Conservation (phyloP, 768 basidiomycete species). For the Russula ochroleuca region DNA sequence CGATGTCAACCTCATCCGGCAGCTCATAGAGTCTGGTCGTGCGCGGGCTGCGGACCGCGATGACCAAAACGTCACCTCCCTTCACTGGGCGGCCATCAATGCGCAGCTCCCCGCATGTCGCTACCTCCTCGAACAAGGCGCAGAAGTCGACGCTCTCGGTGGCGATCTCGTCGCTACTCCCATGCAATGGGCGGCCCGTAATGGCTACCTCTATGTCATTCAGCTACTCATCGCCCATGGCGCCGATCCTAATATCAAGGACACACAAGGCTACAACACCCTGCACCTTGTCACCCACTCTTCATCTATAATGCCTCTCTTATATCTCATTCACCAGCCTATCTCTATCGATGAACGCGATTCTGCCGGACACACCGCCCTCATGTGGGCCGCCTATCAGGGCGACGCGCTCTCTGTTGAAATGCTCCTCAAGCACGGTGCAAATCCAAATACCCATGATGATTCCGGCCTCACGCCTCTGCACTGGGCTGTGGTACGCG, state of each 20-base stretch:
- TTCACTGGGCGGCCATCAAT: slow-evolving; percentile 99
- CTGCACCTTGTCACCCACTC: slow-evolving; percentile 95
- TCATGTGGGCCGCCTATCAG: slow-evolving; percentile 99
- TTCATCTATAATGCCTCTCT: slow-evolving; percentile 87
- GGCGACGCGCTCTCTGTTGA: slow-evolving; percentile 96
- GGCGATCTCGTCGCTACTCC: slow-evolving; percentile 94
- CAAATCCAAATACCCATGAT: slow-evolving; percentile 71
- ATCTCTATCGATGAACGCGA: slow-evolving; percentile 89
- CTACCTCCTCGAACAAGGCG: slow-evolving; percentile 85
- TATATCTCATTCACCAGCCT: slow-evolving; percentile 90
- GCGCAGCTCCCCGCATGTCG: slow-evolving; percentile 87
- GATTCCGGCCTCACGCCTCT: slow-evolving; percentile 81
- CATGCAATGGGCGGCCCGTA: slow-evolving; percentile 97
- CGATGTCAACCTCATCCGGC: slow-evolving; percentile 59
- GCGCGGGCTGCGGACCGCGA: slow-evolving; percentile 77
- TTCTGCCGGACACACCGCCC: slow-evolving; percentile 84
- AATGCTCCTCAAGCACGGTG: slow-evolving; percentile 81
- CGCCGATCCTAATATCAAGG: slow-evolving; percentile 87
- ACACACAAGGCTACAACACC: slow-evolving; percentile 94
- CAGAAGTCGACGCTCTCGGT: slow-evolving; percentile 90
- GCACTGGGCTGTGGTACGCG: slow-evolving; percentile 97
- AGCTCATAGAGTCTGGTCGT: slow-evolving; percentile 66
- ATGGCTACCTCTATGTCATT: slow-evolving; percentile 93
- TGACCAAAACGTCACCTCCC: slow-evolving; percentile 86
- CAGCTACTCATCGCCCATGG: slow-evolving; percentile 86